Conservation (phyloP, 345 rosid species). For the Moricandia moricandioides region DNA sequence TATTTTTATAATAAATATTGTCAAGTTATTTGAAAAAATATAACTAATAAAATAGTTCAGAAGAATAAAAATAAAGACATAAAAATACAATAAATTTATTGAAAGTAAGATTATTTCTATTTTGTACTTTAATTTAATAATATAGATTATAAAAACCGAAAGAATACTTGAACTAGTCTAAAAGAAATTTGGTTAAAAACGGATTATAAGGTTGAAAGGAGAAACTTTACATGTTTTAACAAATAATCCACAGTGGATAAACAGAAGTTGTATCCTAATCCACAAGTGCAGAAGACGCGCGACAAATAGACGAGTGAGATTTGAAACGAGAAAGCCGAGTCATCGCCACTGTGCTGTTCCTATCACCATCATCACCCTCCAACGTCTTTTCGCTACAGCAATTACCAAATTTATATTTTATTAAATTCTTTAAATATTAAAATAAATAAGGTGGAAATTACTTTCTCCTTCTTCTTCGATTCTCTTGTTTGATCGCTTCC, state of each 20-base stretch:
- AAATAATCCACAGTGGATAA: neutral
- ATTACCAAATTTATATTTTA: neutral
- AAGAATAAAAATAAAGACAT: too few species aligned
- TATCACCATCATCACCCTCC: conserved; percentile 13
- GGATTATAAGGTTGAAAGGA: too few species aligned
- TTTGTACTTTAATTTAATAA: too few species aligned
- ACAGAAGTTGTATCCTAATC: neutral
- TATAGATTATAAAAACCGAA: too few species aligned
- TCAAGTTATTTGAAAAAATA: too few species aligned
- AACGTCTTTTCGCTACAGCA: conserved; percentile 34
- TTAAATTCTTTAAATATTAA: neutral
- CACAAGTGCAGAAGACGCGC: conserved; percentile 17
- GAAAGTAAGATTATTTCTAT: too few species aligned
- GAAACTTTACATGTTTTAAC: neutral
- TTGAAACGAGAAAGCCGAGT: conserved; percentile 13
- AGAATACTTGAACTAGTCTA: neutral
- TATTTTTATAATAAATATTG: too few species aligned
- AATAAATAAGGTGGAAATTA: conserved; percentile 7
- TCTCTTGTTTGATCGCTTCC: conserved; percentile 8
- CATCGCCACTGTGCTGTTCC: conserved; percentile 25
- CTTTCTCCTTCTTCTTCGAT: neutral
- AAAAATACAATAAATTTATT: too few species aligned
- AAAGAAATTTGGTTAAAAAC: too few species aligned
- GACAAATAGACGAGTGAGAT: neutral
- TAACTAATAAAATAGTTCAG: too few species aligned